These are phyloP conservation scores for Proteromonas lacertae DNA, from an alignment of 352 stramenopile species.

Conservation along the genomic window DNA sequence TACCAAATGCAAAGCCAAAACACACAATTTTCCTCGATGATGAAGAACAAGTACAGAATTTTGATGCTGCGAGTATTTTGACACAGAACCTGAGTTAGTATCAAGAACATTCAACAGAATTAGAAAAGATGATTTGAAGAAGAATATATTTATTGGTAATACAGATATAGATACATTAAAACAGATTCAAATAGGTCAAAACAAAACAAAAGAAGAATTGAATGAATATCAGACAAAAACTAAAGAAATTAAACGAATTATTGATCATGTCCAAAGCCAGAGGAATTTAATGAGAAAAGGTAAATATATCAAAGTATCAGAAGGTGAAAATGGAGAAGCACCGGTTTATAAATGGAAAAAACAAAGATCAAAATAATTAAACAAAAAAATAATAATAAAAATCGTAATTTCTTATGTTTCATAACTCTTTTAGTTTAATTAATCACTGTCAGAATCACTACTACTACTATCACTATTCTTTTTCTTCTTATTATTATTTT, in stretches of 20 bases:
- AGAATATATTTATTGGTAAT: conserved; percentile 3
- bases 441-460: no score
- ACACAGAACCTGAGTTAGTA: conserved; percentile 25
- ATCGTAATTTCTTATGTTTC: no score
- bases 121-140: conserved; percentile 5
- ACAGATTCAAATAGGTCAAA: neutral
- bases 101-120: conserved; percentile 25
- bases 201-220: neutral
- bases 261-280: conserved; percentile 12
- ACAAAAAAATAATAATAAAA: no score
- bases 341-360: conserved; percentile 13
- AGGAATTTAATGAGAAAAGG: conserved; percentile 15
- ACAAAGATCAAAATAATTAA: conserved; percentile 8
- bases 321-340: conserved; percentile 5
- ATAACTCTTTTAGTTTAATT: no score
- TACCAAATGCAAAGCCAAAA: conserved; percentile 22
- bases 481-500: no score
- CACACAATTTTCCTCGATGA: conserved; percentile 72
- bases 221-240: neutral
- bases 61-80: conserved; percentile 64
- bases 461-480: no score
- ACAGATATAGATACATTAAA: conserved; percentile 8
- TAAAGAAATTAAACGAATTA: conserved; percentile 17
- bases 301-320: conserved; percentile 12
- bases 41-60: conserved; percentile 17